Conservation (phyloP, 768 basidiomycete genomes). For the Lactifluus piperatus region DNA sequence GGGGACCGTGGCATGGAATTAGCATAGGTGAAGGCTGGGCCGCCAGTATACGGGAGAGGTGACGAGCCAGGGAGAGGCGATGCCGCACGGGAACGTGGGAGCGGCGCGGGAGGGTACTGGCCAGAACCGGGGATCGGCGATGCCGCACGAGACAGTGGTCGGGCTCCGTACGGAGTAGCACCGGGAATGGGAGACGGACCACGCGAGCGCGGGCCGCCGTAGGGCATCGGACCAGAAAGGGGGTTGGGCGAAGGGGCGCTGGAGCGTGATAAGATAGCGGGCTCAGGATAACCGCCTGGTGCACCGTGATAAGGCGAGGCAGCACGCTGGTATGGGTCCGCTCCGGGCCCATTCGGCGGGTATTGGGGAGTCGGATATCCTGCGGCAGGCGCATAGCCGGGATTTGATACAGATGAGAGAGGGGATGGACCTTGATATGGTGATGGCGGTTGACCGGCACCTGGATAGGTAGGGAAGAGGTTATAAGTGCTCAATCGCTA, state of each 20-base stretch:
- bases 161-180: constrained; percentile 17
- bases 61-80: constrained; percentile 15
- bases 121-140: constrained; percentile 13
- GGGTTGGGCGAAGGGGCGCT: constrained; percentile 51
- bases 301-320: constrained; percentile 38
- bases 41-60: constrained; percentile 15
- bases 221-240: constrained; percentile 1
- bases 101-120: constrained; percentile 11
- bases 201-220: constrained; percentile 27
- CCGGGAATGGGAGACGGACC: constrained; percentile 49
- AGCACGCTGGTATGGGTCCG: constrained; percentile 16
- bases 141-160: constrained; percentile 19
- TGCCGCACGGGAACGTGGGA: constrained; percentile 17
- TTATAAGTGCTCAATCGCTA: constrained; percentile 15
- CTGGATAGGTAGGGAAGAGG: constrained; percentile 22
- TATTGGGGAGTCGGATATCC: constrained; percentile 3
- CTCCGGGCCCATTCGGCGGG: constrained; percentile 2
- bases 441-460: constrained; percentile 18
- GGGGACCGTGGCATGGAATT: constrained; percentile 12
- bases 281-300: constrained; percentile 4
- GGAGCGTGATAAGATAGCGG: constrained; percentile 27
- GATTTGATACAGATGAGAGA: background rate
- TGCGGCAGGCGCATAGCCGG: constrained; percentile 12
- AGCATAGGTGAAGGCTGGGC: constrained; percentile 7
- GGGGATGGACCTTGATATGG: constrained; percentile 19